Base-by-base conservation (phyloP, 441 rosid species). In the Flueggea neowawraea region DNA sequence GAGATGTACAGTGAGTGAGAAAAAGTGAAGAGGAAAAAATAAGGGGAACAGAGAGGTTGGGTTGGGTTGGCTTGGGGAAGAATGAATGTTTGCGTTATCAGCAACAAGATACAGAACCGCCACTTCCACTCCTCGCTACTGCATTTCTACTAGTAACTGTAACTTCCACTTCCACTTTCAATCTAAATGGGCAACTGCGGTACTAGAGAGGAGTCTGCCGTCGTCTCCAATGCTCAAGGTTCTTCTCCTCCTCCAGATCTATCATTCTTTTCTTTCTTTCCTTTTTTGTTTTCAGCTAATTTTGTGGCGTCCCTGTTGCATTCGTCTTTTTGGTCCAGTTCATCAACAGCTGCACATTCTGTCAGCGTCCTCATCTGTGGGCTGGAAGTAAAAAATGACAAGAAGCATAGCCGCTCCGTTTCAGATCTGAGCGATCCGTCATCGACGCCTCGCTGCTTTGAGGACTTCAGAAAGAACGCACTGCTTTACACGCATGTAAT, bases 361-460 rank as follows among this genome's bases (percentile, higher is more conserved):
- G 61, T 74, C 87, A n/a, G 67, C 88, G 12, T n/a, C n/a, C n/a
- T n/a, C n/a, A n/a, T n/a, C 59, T 78, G 73, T 73, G 76, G 0
- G 74, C 8, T 10, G 50, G 50, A 9, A 11, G n/a, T 65, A 17
- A 75, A 77, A 70, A 72, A 68, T 54, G 87, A 80, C 36, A 85
- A 77, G 80, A 88, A 90, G 73, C 96, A 86, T 70, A 80, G 63
- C 53, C 92, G 89, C 68, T 82, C 92, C 17, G 63, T 87, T 44
- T 95, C 97, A 82, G 98, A 95, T 90, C 93, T 88, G 88, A 90
- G 90, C 69, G 95, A 94, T 75, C 82, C 95, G 63, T 84, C 95
- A 0, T 74, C 75, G 22, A 83, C 96, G 39, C 91, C 91, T 6
- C 80, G 85, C 59, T 82, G 72, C 72, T 71, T 73, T 43, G 97